A percentile compares a stretch with the other conserved stretches of the same genome.
Conservation (phyloP, 805 yeast species). For the Kodamaea restingae region DNA sequence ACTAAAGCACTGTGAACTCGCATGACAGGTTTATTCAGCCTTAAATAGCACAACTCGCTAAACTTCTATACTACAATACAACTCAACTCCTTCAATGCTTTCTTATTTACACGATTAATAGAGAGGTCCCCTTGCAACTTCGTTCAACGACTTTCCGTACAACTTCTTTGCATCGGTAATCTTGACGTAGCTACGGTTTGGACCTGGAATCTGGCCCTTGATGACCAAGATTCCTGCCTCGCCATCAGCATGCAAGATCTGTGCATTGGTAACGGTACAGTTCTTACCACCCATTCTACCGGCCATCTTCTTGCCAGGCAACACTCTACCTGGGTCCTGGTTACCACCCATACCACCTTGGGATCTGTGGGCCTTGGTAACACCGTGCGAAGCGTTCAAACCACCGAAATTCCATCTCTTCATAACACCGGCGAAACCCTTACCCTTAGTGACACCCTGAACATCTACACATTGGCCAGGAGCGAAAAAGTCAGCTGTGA, state of each 20-base stretch:
- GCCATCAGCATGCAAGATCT: slow-evolving; percentile 75
- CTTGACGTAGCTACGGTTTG: slow-evolving; percentile 69
- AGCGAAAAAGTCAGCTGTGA: slow-evolving; percentile 79
- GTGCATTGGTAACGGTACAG: slow-evolving; percentile 70
- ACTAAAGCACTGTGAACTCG: no score
- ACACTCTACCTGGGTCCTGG: slow-evolving; percentile 92
- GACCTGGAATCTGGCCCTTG: slow-evolving; percentile 90
- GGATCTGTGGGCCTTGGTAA: slow-evolving; percentile 85
- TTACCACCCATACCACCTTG: slow-evolving; percentile 97
- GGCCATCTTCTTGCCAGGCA: slow-evolving; percentile 98
- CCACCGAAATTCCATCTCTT: slow-evolving; percentile 89
- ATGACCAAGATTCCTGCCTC: slow-evolving; percentile 77
- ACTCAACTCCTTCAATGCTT: no score
- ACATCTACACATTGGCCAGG: slow-evolving; percentile 83
- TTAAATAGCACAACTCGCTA: no score
- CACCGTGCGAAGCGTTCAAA: slow-evolving; percentile 93
- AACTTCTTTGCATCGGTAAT: slow-evolving; percentile 73
- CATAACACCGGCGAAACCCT: slow-evolving; percentile 98
- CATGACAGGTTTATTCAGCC: no score
- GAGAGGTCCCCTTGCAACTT: slow-evolving; percentile 9
- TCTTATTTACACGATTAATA: slow-evolving; percentile 11
- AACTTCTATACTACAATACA: no score
- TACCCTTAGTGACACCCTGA: slow-evolving; percentile 79
- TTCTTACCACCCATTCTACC: slow-evolving; percentile 87
- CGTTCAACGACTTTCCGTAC: slow-evolving; percentile 35